These are phyloP conservation scores for Breynia disticha DNA, from an alignment of 441 rosid genomes.

Conservation along the genomic window DNA sequence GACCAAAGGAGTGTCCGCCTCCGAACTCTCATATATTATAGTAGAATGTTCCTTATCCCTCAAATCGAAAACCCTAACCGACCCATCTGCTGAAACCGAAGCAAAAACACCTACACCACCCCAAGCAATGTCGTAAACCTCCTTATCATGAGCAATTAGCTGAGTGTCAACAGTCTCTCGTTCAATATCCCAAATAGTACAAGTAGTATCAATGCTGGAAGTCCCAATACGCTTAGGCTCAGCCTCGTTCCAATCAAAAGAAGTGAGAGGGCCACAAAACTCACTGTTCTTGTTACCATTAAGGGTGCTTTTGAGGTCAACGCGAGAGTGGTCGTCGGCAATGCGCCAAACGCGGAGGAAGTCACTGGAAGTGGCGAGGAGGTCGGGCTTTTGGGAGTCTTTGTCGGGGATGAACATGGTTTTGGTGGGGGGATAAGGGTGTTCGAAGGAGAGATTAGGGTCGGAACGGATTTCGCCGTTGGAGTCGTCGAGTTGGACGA, in stretches of 20 bases:
- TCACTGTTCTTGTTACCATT: constrained; percentile 85
- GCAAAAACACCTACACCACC: constrained; percentile 98
- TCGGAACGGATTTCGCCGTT: constrained; percentile 95
- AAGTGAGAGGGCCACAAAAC: constrained; percentile 80
- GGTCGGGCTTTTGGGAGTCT: constrained; percentile 80
- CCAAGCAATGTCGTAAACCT: constrained; percentile 98
- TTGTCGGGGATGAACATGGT: constrained; percentile 87
- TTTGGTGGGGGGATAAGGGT: constrained; percentile 83
- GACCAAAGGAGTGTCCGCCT: constrained; percentile 84
- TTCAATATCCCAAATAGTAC: constrained; percentile 97
- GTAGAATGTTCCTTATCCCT: constrained; percentile 96
- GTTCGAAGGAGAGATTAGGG: constrained; percentile 78
- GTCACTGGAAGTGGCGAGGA: constrained; percentile 80
- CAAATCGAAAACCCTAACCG: constrained; percentile 85
- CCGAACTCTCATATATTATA: constrained; percentile 86
- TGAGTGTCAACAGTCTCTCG: constrained; percentile 83
- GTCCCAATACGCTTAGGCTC: constrained; percentile 84
- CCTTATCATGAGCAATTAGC: constrained; percentile 90
- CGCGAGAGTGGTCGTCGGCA: constrained; percentile 54
- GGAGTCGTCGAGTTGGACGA: constrained; percentile 89
- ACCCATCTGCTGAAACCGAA: constrained; percentile 93
- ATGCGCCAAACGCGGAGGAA: constrained; percentile 89
- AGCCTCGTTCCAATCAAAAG: constrained; percentile 95
- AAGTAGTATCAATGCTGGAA: constrained; percentile 82
- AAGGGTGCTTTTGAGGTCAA: constrained; percentile 57